These are phyloP conservation scores for Aaosphaeria pasadenensis DNA, from an alignment of 2,329 filamentous ascomycete species.

Conservation along the genomic window DNA sequence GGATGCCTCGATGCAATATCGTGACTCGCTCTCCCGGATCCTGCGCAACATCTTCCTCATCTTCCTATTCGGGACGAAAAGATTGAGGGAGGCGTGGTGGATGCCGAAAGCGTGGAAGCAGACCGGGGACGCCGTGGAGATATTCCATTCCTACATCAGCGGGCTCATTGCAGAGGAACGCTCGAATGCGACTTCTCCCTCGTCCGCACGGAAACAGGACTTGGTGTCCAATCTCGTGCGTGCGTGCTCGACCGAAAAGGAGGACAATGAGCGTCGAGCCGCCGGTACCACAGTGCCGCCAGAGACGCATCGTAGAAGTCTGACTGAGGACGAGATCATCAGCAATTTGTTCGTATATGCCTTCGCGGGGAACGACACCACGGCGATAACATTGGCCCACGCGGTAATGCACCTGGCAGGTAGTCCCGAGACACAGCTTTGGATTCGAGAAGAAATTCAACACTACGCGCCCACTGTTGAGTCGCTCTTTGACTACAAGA, in stretches of 20 bases:
- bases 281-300: neutral
- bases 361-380: conserved; percentile 53
- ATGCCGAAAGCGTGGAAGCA: conserved; percentile 6
- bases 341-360: conserved; percentile 51
- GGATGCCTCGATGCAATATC: conserved; percentile 6
- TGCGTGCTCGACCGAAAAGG: neutral
- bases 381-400: conserved; percentile 45
- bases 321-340: conserved; percentile 42
- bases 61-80: conserved; percentile 6
- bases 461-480: conserved; percentile 6
- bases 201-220: neutral
- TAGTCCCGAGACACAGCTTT: conserved; percentile 45
- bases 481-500: conserved; percentile 32
- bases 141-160: conserved; percentile 4
- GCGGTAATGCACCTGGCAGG: conserved; percentile 45
- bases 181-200: neutral
- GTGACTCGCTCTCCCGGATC: conserved; percentile 8
- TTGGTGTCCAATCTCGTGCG: conserved; percentile 9
- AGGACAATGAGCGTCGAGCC: neutral
- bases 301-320: neutral
- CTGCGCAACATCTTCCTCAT: conserved; percentile 8
- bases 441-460: conserved; percentile 43
- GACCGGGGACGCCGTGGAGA: conserved; percentile 4
- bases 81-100: conserved; percentile 2
- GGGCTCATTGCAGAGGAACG: conserved; percentile 7